Conservation (phyloP, 768 basidiomycete genomes). For the Psilocybe sp. region DNA sequence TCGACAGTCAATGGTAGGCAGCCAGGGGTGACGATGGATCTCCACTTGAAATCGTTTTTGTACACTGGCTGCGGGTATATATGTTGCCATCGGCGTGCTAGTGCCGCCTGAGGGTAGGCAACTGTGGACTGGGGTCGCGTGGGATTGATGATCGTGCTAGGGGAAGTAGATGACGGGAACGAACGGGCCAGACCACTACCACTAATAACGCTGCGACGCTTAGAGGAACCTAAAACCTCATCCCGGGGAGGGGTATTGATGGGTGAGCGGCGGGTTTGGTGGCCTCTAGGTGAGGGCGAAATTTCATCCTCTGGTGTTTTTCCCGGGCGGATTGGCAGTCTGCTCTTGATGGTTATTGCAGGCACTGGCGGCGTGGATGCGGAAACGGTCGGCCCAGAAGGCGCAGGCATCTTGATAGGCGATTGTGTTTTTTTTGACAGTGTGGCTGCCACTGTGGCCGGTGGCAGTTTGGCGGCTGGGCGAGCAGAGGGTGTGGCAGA, state of each 20-base stretch:
- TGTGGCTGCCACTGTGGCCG: too few relatives aligned
- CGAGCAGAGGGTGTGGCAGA: slow-evolving; percentile 32
- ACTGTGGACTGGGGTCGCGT: slow-evolving; percentile 57
- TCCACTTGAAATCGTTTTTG: slow-evolving; percentile 92
- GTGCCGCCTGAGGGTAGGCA: slow-evolving; percentile 61
- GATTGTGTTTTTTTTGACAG: slow-evolving; percentile 16
- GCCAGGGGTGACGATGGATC: slow-evolving; percentile 76
- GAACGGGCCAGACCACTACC: slow-evolving; percentile 35
- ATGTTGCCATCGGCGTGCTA: slow-evolving; percentile 91
- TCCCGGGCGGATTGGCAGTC: slow-evolving; percentile 34
- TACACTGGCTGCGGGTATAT: slow-evolving; percentile 69
- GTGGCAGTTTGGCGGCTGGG: neutral
- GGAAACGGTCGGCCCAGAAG: slow-evolving; percentile 32
- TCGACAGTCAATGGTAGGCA: slow-evolving; percentile 91
- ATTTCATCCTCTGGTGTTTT: slow-evolving; percentile 62
- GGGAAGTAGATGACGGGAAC: slow-evolving; percentile 50
- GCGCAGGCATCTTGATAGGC: slow-evolving; percentile 31
- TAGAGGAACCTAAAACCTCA: slow-evolving; percentile 46
- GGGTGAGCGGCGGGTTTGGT: slow-evolving; percentile 58
- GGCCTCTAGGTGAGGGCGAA: slow-evolving; percentile 39
- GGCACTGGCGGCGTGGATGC: slow-evolving; percentile 32
- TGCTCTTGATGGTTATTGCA: slow-evolving; percentile 43
- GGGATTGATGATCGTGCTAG: slow-evolving; percentile 56
- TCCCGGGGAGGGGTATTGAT: slow-evolving; percentile 70
- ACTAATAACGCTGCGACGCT: slow-evolving; percentile 44